Evolutionary conservation across 2,329 filamentous ascomycete genomes (phyloP).

Genomic region (Microdochium trichocladiopsis): DNA sequence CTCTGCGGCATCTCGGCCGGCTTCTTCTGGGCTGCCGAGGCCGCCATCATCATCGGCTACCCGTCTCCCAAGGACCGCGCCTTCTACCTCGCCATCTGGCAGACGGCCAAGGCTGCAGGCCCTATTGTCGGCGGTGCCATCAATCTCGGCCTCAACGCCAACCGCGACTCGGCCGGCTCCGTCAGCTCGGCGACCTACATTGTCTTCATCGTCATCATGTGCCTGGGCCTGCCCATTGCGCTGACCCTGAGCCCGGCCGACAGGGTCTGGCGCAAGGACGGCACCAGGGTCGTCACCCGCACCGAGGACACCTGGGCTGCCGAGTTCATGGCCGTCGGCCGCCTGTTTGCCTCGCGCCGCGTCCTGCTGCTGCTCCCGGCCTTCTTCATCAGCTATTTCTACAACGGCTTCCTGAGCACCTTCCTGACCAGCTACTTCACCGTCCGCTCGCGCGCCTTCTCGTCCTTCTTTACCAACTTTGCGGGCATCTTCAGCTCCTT

Average conservation of each 20-base stretch:
- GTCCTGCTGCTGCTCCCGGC: slow-evolving; percentile 21
- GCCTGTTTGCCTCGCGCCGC: slow-evolving; percentile 14
- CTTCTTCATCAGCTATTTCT: slow-evolving; percentile 26
- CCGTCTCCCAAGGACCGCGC: slow-evolving; percentile 55
- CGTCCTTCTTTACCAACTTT: slow-evolving; percentile 25
- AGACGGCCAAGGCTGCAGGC: slow-evolving; percentile 30
- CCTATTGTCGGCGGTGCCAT: slow-evolving; percentile 43
- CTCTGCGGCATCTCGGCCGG: slow-evolving; percentile 57
- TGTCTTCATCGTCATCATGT: slow-evolving; percentile 8
- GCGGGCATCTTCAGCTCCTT: slow-evolving; percentile 21
- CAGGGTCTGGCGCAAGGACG: slow-evolving; percentile 22
- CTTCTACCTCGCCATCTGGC: slow-evolving; percentile 45
- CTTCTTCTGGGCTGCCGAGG: slow-evolving; percentile 63
- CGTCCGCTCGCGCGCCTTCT: slow-evolving; percentile 22
- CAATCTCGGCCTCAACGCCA: slow-evolving; percentile 36
- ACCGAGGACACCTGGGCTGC: slow-evolving; percentile 15
- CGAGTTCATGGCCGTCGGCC: slow-evolving; percentile 20
- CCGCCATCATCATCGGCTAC: slow-evolving; percentile 57
- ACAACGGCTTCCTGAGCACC: slow-evolving; percentile 22
- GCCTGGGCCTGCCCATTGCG: slow-evolving; percentile 11
- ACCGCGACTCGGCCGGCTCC: slow-evolving; percentile 10
- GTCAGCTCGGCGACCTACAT: slow-evolving; percentile 17
- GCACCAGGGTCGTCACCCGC: slow-evolving; percentile 15
- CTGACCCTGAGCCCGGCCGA: slow-evolving; percentile 20
- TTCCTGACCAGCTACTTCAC: slow-evolving; percentile 23